Evolutionary conservation across 1,139 yeast genomes (phyloP).

Genomic region (Pichia sp.): DNA sequence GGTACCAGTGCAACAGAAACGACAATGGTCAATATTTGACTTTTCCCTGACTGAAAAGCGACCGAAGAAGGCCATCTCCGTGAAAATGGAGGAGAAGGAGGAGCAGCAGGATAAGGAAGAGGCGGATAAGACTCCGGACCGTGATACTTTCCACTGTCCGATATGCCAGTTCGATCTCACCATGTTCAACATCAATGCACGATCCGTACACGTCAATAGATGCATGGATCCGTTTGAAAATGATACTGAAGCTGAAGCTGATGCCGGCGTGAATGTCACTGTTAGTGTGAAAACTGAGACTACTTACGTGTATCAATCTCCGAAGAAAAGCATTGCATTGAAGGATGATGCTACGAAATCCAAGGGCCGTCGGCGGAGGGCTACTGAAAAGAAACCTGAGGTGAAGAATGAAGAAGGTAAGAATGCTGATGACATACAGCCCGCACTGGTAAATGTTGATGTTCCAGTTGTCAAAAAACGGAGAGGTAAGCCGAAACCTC

Average conservation of each 20-base stretch:
- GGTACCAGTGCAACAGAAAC: conserved; percentile 36
- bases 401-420: too few species aligned
- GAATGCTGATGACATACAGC: too few species aligned
- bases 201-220: conserved; percentile 51
- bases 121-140: not conserved
- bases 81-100: not conserved
- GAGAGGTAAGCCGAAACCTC: conserved; percentile 29
- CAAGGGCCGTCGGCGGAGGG: too few species aligned
- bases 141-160: conserved; percentile 35
- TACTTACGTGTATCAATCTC: not conserved
- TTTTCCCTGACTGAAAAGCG: conserved; percentile 1
- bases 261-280: too few species aligned
- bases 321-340: not conserved
- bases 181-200: conserved; percentile 31
- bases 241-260: too few species aligned
- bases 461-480: too few species aligned
- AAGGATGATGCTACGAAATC: too few species aligned
- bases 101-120: not conserved
- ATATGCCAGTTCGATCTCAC: conserved; percentile 37
- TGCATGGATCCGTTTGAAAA: too few species aligned
- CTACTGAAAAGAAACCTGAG: too few species aligned
- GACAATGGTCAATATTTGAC: conserved; percentile 8
- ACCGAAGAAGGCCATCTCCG: not conserved
- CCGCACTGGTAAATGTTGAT: too few species aligned
- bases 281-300: not conserved